phyloP scores from a whole-genome alignment of 192 early-diverging fungal genomes.

The Phycomyces blakesleeanus region DNA sequence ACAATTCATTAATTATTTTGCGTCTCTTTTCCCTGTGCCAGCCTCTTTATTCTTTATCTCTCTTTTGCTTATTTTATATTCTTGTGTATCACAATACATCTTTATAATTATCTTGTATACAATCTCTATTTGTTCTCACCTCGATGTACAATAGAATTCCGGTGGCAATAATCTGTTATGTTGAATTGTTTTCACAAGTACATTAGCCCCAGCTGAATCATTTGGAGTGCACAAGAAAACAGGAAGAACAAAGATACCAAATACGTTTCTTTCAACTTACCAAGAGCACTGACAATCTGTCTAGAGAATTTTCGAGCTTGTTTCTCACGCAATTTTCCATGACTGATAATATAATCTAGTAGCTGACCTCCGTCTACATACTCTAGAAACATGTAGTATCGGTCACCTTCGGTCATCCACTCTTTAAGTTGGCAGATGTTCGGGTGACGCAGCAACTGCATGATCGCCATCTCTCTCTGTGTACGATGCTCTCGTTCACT shows the following conservation, averaged over 20 bases:
- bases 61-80: too few relatives aligned
- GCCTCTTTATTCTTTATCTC: too few relatives aligned
- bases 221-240: too few relatives aligned
- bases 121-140: conserved; percentile 9
- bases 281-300: conserved; percentile 69
- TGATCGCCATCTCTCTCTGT: conserved; percentile 64
- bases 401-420: conserved; percentile 59
- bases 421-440: conserved; percentile 79
- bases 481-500: conserved; percentile 56
- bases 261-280: too few relatives aligned
- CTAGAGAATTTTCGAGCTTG: conserved; percentile 76
- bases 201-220: too few relatives aligned
- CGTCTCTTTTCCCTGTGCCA: neutral
- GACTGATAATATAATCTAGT: conserved; percentile 77
- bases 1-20: neutral
- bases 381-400: conserved; percentile 77
- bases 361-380: conserved; percentile 79
- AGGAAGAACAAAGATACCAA: too few relatives aligned
- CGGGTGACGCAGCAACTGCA: conserved; percentile 78
- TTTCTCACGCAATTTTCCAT: conserved; percentile 75
- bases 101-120: too few relatives aligned
- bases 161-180: conserved; percentile 14
- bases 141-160: conserved; percentile 18
- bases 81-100: too few relatives aligned
- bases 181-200: neutral